These are phyloP conservation scores for Primulina eburnea DNA, from an alignment of 257 asterid genomes.

Conservation along the genomic window DNA sequence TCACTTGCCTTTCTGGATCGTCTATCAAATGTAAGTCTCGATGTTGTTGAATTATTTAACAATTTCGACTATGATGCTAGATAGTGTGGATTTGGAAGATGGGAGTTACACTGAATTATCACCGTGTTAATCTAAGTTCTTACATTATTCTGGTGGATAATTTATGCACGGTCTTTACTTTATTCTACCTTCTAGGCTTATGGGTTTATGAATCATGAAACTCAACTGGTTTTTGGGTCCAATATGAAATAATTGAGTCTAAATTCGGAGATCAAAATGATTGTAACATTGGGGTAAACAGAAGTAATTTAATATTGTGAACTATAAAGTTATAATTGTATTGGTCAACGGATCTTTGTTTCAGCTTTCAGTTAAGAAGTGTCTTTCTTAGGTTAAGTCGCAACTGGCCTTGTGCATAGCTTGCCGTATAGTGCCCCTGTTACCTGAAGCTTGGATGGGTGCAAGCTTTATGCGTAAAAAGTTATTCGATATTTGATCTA, in stretches of 20 bases:
- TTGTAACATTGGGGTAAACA: not conserved
- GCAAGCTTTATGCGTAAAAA: too few relatives aligned
- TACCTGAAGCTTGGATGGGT: not conserved
- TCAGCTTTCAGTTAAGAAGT: not conserved
- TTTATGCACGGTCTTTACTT: not conserved
- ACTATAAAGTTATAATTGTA: not conserved
- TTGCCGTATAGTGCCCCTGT: not conserved
- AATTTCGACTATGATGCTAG: not conserved
- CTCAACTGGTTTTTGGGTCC: not conserved
- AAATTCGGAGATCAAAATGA: not conserved
- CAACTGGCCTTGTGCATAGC: not conserved
- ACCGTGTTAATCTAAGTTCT: not conserved
- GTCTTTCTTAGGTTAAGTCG: not conserved
- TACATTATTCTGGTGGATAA: not conserved
- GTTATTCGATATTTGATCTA: too few relatives aligned
- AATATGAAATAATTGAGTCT: not conserved
- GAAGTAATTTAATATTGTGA: too few relatives aligned
- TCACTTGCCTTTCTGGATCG: constrained; percentile 97
- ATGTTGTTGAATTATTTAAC: not conserved
- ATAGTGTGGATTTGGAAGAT: not conserved
- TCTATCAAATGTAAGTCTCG: constrained; percentile 64
- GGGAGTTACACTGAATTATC: not conserved
- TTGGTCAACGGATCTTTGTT: not conserved
- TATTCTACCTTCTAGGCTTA: not conserved
- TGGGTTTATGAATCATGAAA: not conserved